Evolutionary conservation across 129 eudicot species (phyloP).

Genomic region (Cynara cardunculus): DNA sequence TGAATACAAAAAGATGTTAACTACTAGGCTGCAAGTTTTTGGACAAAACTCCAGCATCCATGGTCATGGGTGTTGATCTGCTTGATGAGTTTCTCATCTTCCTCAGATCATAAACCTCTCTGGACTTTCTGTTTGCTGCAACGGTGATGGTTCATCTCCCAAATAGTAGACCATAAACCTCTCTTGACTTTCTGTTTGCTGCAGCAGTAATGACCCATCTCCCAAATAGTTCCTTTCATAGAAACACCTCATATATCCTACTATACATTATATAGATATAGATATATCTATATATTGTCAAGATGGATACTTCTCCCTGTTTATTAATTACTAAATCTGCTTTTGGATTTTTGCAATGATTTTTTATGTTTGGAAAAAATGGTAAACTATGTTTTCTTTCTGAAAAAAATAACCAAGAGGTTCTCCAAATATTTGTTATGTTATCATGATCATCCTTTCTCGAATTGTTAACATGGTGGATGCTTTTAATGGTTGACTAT

Average conservation of each 20-base stretch:
- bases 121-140: no score
- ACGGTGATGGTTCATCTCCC: no score
- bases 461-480: no score
- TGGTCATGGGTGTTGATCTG: constrained; percentile 79
- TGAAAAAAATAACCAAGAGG: constrained; percentile 30
- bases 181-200: constrained; percentile 85
- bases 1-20: background rate
- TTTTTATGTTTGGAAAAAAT: constrained; percentile 19
- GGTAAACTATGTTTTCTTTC: constrained; percentile 25
- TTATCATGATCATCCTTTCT: no score
- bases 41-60: constrained; percentile 94
- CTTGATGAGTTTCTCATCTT: constrained; percentile 66
- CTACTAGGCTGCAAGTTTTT: constrained; percentile 66
- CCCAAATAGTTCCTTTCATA: constrained; percentile 10
- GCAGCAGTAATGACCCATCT: constrained; percentile 92
- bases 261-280: constrained; percentile 18
- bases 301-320: constrained; percentile 18
- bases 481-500: no score
- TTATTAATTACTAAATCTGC: constrained; percentile 7
- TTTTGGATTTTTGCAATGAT: background rate
- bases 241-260: constrained; percentile 15
- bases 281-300: background rate
- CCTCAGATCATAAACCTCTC: no score
- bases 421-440: constrained; percentile 33
- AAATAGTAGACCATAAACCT: constrained; percentile 84